Evolutionary conservation across 495 filamentous ascomycete genomes (phyloP).

Genomic region (Xylaria venustula): DNA sequence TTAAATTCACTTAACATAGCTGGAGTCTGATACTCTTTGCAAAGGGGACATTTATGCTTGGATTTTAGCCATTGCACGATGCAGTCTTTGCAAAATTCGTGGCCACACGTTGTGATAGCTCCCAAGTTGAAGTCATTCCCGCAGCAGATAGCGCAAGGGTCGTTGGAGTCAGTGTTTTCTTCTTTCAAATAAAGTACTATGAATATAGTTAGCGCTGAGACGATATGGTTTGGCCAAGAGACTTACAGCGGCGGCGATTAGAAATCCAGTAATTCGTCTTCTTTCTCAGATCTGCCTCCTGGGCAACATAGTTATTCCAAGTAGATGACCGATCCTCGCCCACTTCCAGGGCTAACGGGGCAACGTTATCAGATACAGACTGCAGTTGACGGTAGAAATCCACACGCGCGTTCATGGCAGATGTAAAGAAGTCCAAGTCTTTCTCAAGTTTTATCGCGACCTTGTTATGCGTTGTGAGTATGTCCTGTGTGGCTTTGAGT

Average conservation of each 20-base stretch:
- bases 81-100: conserved; percentile 87
- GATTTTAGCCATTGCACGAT: conserved; percentile 69
- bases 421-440: conserved; percentile 74
- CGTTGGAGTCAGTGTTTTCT: conserved; percentile 54
- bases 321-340: conserved; percentile 23
- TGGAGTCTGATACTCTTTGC: conserved; percentile 62
- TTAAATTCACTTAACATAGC: conserved; percentile 78
- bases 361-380: conserved; percentile 80
- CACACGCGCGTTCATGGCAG: conserved; percentile 75
- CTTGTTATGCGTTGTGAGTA: conserved; percentile 66
- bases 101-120: conserved; percentile 85
- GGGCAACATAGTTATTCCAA: conserved; percentile 49
- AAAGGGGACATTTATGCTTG: conserved; percentile 68
- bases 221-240: conserved; percentile 5
- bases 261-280: conserved; percentile 39
- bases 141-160: conserved; percentile 80
- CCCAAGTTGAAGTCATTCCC: conserved; percentile 64
- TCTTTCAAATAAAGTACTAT: conserved; percentile 48
- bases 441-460: conserved; percentile 57
- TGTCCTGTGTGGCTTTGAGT: conserved; percentile 58
- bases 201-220: conserved; percentile 16
- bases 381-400: conserved; percentile 91
- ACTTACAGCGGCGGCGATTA: conserved; percentile 27
- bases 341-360: conserved; percentile 60
- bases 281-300: conserved; percentile 68